Conservation (phyloP, 2,329 filamentous ascomycete species). For the Fusarium bulbicola region DNA sequence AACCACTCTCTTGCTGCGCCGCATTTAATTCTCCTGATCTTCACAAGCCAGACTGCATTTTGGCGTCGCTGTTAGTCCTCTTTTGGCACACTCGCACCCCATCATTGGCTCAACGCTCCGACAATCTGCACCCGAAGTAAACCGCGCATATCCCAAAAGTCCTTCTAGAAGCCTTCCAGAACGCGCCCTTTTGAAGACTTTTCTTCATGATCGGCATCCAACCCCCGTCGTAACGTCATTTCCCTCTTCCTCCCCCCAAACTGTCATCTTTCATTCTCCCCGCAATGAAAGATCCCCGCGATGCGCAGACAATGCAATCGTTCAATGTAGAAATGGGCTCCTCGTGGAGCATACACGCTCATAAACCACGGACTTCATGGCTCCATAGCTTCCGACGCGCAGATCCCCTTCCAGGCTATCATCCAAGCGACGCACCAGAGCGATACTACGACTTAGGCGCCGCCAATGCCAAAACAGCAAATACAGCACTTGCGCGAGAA, state of each 20-base stretch:
- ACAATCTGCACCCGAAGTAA: background rate
- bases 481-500: conserved; percentile 77
- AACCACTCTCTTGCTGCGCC: background rate
- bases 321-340: conserved; percentile 17
- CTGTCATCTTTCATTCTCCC: background rate
- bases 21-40: background rate
- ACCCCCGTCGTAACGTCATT: background rate
- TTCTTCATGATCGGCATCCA: conserved; percentile 12
- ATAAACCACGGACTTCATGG: conserved; percentile 9
- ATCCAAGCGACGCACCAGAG: conserved; percentile 33
- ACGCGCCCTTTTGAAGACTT: background rate
- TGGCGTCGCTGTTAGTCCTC: background rate
- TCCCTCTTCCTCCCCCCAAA: background rate
- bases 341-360: conserved; percentile 17
- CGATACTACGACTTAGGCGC: conserved; percentile 64
- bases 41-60: background rate
- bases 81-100: background rate
- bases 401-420: conserved; percentile 29
- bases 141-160: conserved; percentile 1
- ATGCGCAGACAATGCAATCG: conserved; percentile 31
- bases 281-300: conserved; percentile 31
- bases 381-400: conserved; percentile 37
- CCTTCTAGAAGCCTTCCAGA: conserved; percentile 28
- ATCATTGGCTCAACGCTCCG: background rate
- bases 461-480: conserved; percentile 77